Percentiles rank a stretch among this genome's conserved stretches.
Conservation (phyloP, 2,329 filamentous ascomycete genomes). For the Alternaria brassicae region DNA sequence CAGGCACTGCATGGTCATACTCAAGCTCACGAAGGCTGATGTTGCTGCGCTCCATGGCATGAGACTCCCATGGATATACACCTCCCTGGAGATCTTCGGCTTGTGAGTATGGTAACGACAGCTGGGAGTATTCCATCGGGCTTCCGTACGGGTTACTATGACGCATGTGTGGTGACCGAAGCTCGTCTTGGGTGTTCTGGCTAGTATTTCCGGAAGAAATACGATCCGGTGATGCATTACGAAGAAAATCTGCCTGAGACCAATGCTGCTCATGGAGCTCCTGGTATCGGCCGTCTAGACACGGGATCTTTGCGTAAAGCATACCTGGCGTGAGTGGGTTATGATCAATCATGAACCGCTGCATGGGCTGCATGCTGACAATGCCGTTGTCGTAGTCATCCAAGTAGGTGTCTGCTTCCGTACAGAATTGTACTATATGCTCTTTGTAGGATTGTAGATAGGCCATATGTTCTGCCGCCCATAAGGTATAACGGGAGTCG, state of each 20-base stretch:
- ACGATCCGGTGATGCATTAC: slow-evolving; percentile 45
- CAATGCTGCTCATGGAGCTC: slow-evolving; percentile 32
- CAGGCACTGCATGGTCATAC: slow-evolving; percentile 37
- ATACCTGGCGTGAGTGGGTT: slow-evolving; percentile 35
- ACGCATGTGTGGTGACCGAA: slow-evolving; percentile 34
- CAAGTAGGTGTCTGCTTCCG: slow-evolving; percentile 29
- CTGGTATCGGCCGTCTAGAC: slow-evolving; percentile 22
- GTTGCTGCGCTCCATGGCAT: slow-evolving; percentile 24
- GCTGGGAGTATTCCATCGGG: slow-evolving; percentile 27
- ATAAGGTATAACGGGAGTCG: slow-evolving; percentile 22
- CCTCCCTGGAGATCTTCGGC: slow-evolving; percentile 25
- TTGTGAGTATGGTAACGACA: slow-evolving; percentile 26
- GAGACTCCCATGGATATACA: slow-evolving; percentile 18
- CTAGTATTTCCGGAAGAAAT: slow-evolving; percentile 45
- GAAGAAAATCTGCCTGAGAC: slow-evolving; percentile 27
- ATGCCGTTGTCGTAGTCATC: slow-evolving; percentile 26
- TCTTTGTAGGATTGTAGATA: slow-evolving; percentile 24
- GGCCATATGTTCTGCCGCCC: slow-evolving; percentile 21
- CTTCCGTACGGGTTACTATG: slow-evolving; percentile 28
- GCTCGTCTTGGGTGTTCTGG: slow-evolving; percentile 41
- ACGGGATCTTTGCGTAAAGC: slow-evolving; percentile 39
- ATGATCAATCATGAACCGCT: slow-evolving; percentile 45
- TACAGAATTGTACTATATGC: slow-evolving; percentile 12
- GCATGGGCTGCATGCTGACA: slow-evolving; percentile 40
- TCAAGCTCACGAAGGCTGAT: slow-evolving; percentile 45